Base-by-base conservation (phyloP, 2,329 filamentous ascomycete genomes). In the Shiraia sp. region DNA sequence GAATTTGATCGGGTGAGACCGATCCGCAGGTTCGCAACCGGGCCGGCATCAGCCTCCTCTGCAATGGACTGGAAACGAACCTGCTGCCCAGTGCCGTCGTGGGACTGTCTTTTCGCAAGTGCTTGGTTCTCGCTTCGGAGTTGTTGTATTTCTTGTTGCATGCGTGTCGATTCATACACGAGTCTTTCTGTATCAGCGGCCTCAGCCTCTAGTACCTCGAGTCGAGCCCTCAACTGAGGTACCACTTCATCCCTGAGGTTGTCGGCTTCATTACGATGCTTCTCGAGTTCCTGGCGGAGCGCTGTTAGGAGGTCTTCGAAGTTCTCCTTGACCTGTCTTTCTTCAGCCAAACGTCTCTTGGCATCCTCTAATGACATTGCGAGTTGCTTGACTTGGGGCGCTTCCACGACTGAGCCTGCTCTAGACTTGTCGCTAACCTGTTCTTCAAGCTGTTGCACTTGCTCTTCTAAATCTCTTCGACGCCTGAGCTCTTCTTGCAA, bases 231-330 rank as follows among this genome's bases (percentile, higher is more conserved):
- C 37, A 96, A 75, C 59, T 90, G 82, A 13, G 91, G 90, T 2
- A 96, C 83, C 28, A 95, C 78, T 68, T 95, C 89, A 50, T 97
- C 91, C 19, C 89, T 85, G 12, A 97, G 80, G 57, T 95, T 92
- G 69, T 99, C 93, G 37, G 90, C 83, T 71, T 99, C 91, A 55
- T 93, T 91, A 46, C 87, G 82, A 38, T 90, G 82, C 53, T 83
- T 87, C 59, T 91, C 82, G 10, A 97, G 77, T 65, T 99, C 90
- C 16, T 83, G 81, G 56, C 87, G 87, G 55, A 97, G 83, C 4
- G 88, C 92, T 6, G 85, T 83, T 31, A 97, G 78, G 30, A 99
- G 79, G 66, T 96, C 91, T 71, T 97, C 90, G 58, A 97, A 95
- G 66, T 95, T 96, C 62, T 89, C 85, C 68, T 95, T 96, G 57